Base-by-base conservation (phyloP, 495 filamentous ascomycete genomes). In the Talaromyces stipitatus region DNA sequence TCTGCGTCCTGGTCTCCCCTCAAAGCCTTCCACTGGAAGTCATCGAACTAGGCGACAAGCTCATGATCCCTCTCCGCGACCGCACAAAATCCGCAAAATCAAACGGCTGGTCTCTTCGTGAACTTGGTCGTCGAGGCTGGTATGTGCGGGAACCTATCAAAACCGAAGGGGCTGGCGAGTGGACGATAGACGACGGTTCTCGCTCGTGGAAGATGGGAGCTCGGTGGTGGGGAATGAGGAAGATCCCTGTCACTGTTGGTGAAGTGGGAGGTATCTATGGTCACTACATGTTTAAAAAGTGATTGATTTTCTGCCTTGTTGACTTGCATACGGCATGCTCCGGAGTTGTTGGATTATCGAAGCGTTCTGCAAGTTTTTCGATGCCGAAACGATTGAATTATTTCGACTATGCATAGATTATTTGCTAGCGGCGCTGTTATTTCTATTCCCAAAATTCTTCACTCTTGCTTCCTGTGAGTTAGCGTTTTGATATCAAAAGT, bases 191-290 rank as follows among this genome's bases (percentile, higher is more conserved):
- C 32, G 70, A 82, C 33, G 86, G 85, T 5, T 69, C 78, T 29
- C 77, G 87, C 26, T 64, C 66, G 54, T 95, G 90, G 90, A 95
- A 95, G 75, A 89, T 91, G 88, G 90, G 90, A 11, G 89, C 89
- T n/a, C 81, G 81, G 57, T 86, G 82, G 73, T 94, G 90, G 90
- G 90, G 90, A 14, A 91, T 90, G 83, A 80, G 87, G 43, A 95
- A 95, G 78, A 78, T 91, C 27, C 89, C 90, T 10, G 85, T 94
- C 53, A 88, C 87, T 11, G 70, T 77, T 33, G 84, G 85, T 6
- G 88, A 92, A 61, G 88, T 94, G 2, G 88, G 87, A 11, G 90
- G 90, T 22, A 84, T 95, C 72, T 95, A 95, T 67, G 89, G 89
- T 45, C 85, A 84, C 59, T 94, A 89, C 68, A 92, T 91, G 84